These are phyloP conservation scores for Sarcodon aspratus DNA, from an alignment of 768 basidiomycete species.

Conservation along the genomic window DNA sequence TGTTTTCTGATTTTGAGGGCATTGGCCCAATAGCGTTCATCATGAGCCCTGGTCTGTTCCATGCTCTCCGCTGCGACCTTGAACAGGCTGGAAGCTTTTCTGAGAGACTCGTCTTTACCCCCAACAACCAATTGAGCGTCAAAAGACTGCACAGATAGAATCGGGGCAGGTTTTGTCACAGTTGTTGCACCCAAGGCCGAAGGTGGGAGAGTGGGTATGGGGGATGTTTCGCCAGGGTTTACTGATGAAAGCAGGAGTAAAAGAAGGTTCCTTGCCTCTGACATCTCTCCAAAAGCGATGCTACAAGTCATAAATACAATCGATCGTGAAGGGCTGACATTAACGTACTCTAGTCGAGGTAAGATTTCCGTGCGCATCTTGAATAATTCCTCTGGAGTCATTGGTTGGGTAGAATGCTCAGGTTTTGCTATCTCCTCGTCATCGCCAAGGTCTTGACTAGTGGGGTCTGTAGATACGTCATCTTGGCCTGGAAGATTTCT, in stretches of 20 bases:
- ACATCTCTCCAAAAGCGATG: conserved; percentile 71
- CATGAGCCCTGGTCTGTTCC: conserved; percentile 46
- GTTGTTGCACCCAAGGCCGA: conserved; percentile 45
- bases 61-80: conserved; percentile 59
- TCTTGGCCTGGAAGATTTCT: neutral
- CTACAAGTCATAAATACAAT: conserved; percentile 21
- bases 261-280: conserved; percentile 62
- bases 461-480: neutral
- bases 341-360: conserved; percentile 61
- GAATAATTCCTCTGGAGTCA: conserved; percentile 64
- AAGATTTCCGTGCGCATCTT: conserved; percentile 66
- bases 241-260: conserved; percentile 39
- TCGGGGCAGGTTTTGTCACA: conserved; percentile 55
- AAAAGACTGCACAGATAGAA: conserved; percentile 22
- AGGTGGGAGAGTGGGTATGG: conserved; percentile 9
- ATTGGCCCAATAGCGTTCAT: conserved; percentile 75
- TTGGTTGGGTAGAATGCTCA: conserved; percentile 27
- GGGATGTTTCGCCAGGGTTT: conserved; percentile 11
- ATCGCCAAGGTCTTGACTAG: conserved; percentile 16
- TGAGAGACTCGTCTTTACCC: conserved; percentile 69
- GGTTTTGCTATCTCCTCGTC: conserved; percentile 17
- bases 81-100: conserved; percentile 64
- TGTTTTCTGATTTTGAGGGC: conserved; percentile 64
- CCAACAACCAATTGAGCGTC: conserved; percentile 37
- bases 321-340: neutral